Evolutionary conservation across 305 asterid genomes (phyloP), one percentile per base, ranked within the genome.

Genomic region (Solanum hybrid): DNA sequence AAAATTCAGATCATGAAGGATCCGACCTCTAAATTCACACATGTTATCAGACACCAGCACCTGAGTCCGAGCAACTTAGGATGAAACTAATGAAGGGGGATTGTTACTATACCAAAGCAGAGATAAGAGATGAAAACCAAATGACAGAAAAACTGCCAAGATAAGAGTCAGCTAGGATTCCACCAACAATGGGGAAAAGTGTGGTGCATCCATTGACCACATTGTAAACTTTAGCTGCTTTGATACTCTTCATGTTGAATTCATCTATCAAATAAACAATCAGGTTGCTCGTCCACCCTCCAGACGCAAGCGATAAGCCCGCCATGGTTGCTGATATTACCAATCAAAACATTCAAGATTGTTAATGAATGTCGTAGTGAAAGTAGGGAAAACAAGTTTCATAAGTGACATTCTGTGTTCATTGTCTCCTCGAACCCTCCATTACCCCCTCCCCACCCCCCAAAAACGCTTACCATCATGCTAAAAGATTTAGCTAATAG

Each of bases 181-280:
- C 98, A 31, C 95, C 97, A 40, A 95, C 89, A 9, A 95, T 93
- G 12, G 98, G 98, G 46, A 95, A 91, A 89, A 95, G 88, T 27
- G 92, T 91, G 56, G 90, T 90, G 91, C 93, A 93, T 40, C 97
- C 98, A 76, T 92, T 92, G 13, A 95, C 92, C 14, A 94, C 88
- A 34, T 95, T 95, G 86, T 90, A 94, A 11, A 94, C 90, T 89
- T 95, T 93, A 11, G 98, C 95, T 20, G 98, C 97, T 88, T 88
- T 93, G 42, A 95, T 93, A 89, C 93, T 91, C 89, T 93, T 93
- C 10, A 95, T 89, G 90, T 93, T 93, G 93, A 94, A 95, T 38
- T 95, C 95, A 89, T 95, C 31, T n/a, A 95, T 95, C 92, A 95
- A 78, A 86, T 93, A 95, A 6, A 95, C 96, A 29, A 95, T 95